Evolutionary conservation across 2,329 filamentous ascomycete genomes (phyloP).

Genomic region (Cladophialophora bantiana): DNA sequence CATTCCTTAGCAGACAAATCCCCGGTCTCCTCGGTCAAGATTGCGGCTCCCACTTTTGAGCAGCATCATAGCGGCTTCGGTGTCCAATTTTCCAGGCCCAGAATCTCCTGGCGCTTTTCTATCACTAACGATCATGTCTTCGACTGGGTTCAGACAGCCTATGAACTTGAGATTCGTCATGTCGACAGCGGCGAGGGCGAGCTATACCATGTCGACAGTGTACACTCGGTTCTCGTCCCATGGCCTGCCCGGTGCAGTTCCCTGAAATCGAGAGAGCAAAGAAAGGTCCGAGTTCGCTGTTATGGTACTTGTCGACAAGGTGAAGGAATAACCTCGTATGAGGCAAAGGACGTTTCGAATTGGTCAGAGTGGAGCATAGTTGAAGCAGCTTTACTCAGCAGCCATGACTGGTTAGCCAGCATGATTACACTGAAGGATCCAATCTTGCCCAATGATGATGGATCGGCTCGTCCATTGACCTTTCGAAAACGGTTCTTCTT

Average conservation of each 20-base stretch:
- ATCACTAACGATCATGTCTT: conserved; percentile 8
- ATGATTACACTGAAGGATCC: conserved; percentile 35
- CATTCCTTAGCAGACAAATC: neutral
- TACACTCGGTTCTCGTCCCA: conserved; percentile 41
- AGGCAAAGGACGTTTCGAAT: neutral
- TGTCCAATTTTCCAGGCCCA: conserved; percentile 38
- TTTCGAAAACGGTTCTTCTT: conserved; percentile 47
- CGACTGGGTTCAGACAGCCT: conserved; percentile 42
- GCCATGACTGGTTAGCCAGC: conserved; percentile 45
- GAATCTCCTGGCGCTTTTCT: conserved; percentile 43
- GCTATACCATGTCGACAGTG: conserved; percentile 31
- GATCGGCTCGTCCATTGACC: conserved; percentile 42
- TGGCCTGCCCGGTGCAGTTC: conserved; percentile 37
- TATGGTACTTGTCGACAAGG: conserved; percentile 3
- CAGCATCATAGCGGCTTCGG: conserved; percentile 39
- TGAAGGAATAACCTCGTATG: neutral
- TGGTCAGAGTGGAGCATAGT: conserved; percentile 32
- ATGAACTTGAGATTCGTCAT: conserved; percentile 40
- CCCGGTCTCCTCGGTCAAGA: neutral
- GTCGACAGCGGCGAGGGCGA: conserved; percentile 17
- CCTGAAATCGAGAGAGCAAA: neutral
- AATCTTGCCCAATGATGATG: conserved; percentile 37
- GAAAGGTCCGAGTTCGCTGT: conserved; percentile 10
- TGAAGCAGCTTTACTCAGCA: conserved; percentile 47
- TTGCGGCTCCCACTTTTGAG: conserved; percentile 22